Base-by-base conservation (phyloP, 768 basidiomycete species). In the Cubamyces lactineus region DNA sequence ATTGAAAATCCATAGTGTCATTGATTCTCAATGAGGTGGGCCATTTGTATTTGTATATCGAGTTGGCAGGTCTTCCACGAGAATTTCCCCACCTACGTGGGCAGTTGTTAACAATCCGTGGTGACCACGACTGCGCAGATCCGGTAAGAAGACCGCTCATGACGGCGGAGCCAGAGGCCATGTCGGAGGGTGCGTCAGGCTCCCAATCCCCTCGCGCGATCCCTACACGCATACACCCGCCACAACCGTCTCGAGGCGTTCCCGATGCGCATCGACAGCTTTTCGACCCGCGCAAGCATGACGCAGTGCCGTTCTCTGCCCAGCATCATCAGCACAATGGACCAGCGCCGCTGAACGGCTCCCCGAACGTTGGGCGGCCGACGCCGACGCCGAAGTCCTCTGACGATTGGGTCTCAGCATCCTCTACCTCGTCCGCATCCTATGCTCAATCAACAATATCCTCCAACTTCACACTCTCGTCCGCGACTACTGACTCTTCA, bases 281-380 rank as follows among this genome's bases (percentile, higher is more conserved):
- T 0, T 96, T 94, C 60, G 94, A 98, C 71, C 92, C 91, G 61
- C 82, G 91, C 41, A 87, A 92, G 69, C 92, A 98, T 72, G 93
- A 98, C 72, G 94, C 97, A 0, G 84, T 94, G 34, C 84, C 89
- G 12, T 98, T 98, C 75, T 78, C 85, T 41, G 83, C 87, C 38
- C 81, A 86, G 39, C 77, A 84, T 4, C 83, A 86, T 42, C 82
- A 87, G 9, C 70, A 59, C 21, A 63, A 59, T 17, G 48, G 48
- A 51, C 70, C 68, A 53, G 70, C 46, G 9, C 45, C 54, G 5
- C 13, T 49, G 1, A 52, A 48, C 24, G 57, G 53, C 23, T 57
- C 50, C 26, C 57, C 70, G 39, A 62, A 46, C 39, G 42, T 53
- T 19, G 64, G 71, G 42, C 82, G 82, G 6, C 79, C 82, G 0